These are phyloP conservation scores for Sclerotinia glacialis DNA, from an alignment of 2,329 filamentous ascomycete species.

Conservation along the genomic window DNA sequence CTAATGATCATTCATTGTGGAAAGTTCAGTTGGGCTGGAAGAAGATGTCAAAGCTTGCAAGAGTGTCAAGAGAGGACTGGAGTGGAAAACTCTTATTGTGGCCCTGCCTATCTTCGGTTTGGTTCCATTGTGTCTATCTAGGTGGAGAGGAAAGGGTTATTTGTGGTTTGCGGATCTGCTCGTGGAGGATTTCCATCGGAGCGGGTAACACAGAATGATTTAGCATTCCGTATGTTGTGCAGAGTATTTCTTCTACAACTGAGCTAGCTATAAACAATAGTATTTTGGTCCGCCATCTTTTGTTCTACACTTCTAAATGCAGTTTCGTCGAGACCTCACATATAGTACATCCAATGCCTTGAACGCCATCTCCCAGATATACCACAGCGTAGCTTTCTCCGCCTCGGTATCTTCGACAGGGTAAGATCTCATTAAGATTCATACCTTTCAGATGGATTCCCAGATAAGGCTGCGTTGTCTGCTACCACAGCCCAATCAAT, in stretches of 20 bases:
- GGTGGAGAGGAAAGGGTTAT: background rate
- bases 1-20: too few species aligned
- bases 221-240: background rate
- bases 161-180: background rate
- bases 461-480: slow-evolving; percentile 25
- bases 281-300: slow-evolving; percentile 9
- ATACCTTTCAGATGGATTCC: background rate
- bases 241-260: background rate
- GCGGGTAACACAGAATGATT: background rate
- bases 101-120: background rate
- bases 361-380: slow-evolving; percentile 24
- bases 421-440: background rate
- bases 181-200: background rate
- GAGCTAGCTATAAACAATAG: slow-evolving; percentile 12
- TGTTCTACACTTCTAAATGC: slow-evolving; percentile 17
- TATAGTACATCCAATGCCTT: slow-evolving; percentile 23
- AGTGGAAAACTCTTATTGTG: background rate
- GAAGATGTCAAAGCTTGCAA: background rate
- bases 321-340: slow-evolving; percentile 19
- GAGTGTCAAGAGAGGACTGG: background rate
- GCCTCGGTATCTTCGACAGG: background rate
- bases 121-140: background rate
- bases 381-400: slow-evolving; percentile 18
- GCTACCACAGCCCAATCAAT: slow-evolving; percentile 82
- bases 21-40: too few species aligned